Evolutionary conservation across 768 basidiomycete species (phyloP), one percentile per base, ranked within the genome.

Genomic region (Ramaria sp.): DNA sequence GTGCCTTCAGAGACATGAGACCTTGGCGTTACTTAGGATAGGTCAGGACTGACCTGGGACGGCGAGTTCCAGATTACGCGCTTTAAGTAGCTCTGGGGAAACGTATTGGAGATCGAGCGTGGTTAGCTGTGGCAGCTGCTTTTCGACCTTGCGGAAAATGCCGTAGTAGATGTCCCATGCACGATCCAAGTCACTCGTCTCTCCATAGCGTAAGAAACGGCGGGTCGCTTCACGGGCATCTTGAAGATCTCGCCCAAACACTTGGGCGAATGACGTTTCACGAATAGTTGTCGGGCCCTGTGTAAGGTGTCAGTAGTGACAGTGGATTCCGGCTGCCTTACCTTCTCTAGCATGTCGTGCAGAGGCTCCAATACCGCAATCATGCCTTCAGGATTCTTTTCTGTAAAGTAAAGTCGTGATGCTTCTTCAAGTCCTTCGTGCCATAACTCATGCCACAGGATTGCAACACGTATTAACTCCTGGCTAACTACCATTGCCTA

Each of bases 131-230:
- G 91, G 89, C 24, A 99, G 69, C 60, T 92, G 91, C 70, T 94
- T 97, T 65, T 96, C 90, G 54, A 99, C 83, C 66, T 89, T 91
- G 69, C 90, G 89, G 76, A 98, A 98, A 30, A 91, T 92, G 47
- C 81, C 82, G 63, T 97, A 99, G 68, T 99, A 99, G 25, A 97
- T 93, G 63, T 98, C 96, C 96, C 96, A 99, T 30, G 96, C 96
- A 64, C 88, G 90, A 65, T 98, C 96, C 45, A 99, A 71, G 64
- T 97, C 92, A 48, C 80, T 82, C 54, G 81, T 77, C 64, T 99
- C 94, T 24, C 88, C 88, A 63, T 88, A 88, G 20, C 79, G 76
- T 39, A 85, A 83, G 72, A 86, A 99, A 48, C 89, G 78, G 48
- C 83, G 78, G 60, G 90, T 91, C 32, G 91, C 90, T 63, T 94